Evolutionary conservation across 495 filamentous ascomycete genomes (phyloP), one percentile per base, ranked within the genome.

Genomic region (Penicillium pancosmium): DNA sequence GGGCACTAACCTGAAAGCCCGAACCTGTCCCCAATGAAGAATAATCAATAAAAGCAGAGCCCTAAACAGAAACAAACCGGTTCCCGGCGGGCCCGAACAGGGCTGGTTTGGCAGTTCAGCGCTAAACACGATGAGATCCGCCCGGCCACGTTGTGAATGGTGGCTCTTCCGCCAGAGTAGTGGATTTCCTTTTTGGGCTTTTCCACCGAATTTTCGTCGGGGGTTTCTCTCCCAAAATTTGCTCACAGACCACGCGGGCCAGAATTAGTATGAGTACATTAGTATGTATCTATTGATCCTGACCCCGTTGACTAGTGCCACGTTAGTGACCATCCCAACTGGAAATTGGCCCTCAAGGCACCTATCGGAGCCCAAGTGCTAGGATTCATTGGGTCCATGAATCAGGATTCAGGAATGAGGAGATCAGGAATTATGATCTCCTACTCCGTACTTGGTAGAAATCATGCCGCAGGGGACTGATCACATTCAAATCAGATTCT

Each of bases 111-210:
- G 66, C 63, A 66, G 59, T 50, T 50, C 55, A 59, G 67, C 64
- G 62, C 65, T 70, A 68, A 68, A 58, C 60, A 68, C 55, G 68
- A 70, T 70, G 65, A 66, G 68, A 70, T 70, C 67, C 65, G 62
- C 64, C 59, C 57, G 64, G 64, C 67, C 68, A 70, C 68, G 68
- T 70, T 70, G 63, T 68, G 60, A 70, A 66, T 70, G 67, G 67
- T 64, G 66, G 65, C 62, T 67, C 61, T 56, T 66, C 63, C 63
- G 57, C 67, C 63, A 23, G 23, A 23, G 23, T 23, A 23, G 23
- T 23, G 23, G 23, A 25, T 48, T 27, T 23, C 3, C 35, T 54
- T 48, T 57, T 52, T 36, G 4, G 41, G 49, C 35, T 63, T 50
- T n/a, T 50, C 7, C 12, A 16, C 41, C 16, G 41, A 19, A n/a